Evolutionary conservation across 1,284 basidiomycete genomes (phyloP).

Genomic region (Chondrostereum purpureum): DNA sequence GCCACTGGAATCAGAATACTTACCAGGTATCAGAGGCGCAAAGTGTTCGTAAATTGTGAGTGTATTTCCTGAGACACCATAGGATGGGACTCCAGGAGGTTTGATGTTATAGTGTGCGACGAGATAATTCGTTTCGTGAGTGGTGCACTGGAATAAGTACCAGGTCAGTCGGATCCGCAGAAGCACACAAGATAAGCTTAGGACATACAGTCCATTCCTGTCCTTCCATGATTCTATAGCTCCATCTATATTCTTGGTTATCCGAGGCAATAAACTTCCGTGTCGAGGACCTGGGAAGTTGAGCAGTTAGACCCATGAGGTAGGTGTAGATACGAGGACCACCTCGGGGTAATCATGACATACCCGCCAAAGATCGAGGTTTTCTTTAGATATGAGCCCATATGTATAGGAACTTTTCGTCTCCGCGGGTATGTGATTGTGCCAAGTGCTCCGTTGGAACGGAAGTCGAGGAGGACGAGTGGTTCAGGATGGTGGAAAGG

Average conservation of each 20-base stretch:
- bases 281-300: constrained; percentile 43
- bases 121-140: constrained; percentile 38
- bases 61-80: constrained; percentile 58
- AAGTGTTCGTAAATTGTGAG: constrained; percentile 56
- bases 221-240: constrained; percentile 39
- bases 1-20: constrained; percentile 16
- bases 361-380: constrained; percentile 58
- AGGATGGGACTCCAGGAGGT: constrained; percentile 42
- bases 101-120: constrained; percentile 58
- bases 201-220: constrained; percentile 66
- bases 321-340: background rate
- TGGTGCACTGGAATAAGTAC: constrained; percentile 43
- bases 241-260: constrained; percentile 63
- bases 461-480: constrained; percentile 51
- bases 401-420: constrained; percentile 36
- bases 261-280: constrained; percentile 61
- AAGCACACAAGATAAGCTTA: constrained; percentile 3
- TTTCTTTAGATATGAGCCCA: constrained; percentile 55
- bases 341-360: constrained; percentile 19
- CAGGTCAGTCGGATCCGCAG: constrained; percentile 8
- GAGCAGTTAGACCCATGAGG: constrained; percentile 2
- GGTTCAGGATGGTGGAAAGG: constrained; percentile 42
- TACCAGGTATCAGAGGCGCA: constrained; percentile 49
- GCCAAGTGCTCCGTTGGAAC: constrained; percentile 46
- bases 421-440: constrained; percentile 41